A percentile compares a stretch with the other conserved stretches of the same genome.
Evolutionary conservation across 805 yeast genomes (phyloP).

Genomic region (Yarrowia sp.): DNA sequence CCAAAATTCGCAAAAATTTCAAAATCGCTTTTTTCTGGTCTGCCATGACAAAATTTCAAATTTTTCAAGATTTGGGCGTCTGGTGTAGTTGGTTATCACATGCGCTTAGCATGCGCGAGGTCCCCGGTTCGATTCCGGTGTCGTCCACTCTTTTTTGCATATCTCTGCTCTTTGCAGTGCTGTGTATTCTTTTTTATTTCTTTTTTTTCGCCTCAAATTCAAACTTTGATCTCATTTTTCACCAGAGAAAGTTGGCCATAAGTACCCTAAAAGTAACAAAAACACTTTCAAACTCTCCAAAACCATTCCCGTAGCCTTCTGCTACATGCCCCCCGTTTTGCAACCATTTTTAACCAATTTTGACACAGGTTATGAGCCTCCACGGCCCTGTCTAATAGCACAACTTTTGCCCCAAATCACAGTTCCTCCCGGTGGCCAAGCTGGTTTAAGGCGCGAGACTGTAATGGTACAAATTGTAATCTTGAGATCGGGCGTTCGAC

Average conservation of each 20-base stretch:
- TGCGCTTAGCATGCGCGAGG: neutral
- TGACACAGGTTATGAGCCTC: neutral
- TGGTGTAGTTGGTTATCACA: neutral
- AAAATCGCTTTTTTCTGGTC: neutral
- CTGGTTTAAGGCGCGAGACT: conserved; percentile 7
- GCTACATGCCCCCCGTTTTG: too few species aligned
- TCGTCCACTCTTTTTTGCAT: neutral
- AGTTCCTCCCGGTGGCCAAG: conserved; percentile 3
- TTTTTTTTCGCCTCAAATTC: neutral
- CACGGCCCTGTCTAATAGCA: neutral
- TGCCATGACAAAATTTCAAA: neutral
- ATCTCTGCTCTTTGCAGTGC: neutral
- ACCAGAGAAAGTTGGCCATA: too few species aligned
- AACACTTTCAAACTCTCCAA: too few species aligned
- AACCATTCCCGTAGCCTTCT: too few species aligned
- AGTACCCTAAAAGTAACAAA: too few species aligned
- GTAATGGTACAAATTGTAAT: neutral
- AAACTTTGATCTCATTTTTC: neutral
- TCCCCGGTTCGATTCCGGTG: conserved; percentile 1
- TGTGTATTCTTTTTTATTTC: neutral
- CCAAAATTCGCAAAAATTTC: too few species aligned
- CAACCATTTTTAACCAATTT: too few species aligned
- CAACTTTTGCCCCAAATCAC: neutral
- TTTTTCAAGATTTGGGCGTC: neutral
- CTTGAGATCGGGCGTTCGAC: conserved; percentile 8